Conservation (phyloP, 106 monocot genomes). For the Dioscorea alata region DNA sequence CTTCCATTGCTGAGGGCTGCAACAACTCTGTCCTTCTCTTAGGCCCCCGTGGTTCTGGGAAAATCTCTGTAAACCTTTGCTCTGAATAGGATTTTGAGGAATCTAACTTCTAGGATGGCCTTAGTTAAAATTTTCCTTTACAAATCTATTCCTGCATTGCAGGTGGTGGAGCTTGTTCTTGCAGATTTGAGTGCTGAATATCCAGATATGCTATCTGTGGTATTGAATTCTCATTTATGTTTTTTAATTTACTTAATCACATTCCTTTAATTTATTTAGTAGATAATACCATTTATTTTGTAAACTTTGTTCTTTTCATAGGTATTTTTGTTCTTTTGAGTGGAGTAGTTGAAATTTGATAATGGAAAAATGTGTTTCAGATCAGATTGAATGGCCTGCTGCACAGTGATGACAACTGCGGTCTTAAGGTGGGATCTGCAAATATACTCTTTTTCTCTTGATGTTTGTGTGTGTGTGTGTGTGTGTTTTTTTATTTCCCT, state of each 20-base stretch:
- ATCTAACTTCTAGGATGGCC: neutral
- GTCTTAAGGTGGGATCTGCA: too few species aligned
- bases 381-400: constrained; percentile 79
- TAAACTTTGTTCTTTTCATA: neutral
- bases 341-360: too few species aligned
- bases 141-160: neutral
- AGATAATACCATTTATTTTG: too few species aligned
- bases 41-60: constrained; percentile 78
- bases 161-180: constrained; percentile 84
- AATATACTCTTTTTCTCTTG: too few species aligned
- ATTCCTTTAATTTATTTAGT: too few species aligned
- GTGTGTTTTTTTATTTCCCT: too few species aligned
- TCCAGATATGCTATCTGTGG: constrained; percentile 69
- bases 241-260: neutral
- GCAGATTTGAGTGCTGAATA: constrained; percentile 64
- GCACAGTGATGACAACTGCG: constrained; percentile 59
- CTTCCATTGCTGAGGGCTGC: constrained; percentile 64
- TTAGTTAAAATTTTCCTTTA: neutral
- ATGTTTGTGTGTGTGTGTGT: too few species aligned
- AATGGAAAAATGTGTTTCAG: constrained; percentile 29
- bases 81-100: neutral
- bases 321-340: too few species aligned
- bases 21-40: constrained; percentile 88
- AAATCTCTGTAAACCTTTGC: constrained; percentile 43
- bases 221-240: constrained; percentile 11